Percentiles rank a stretch among this genome's conserved stretches.
Conservation (phyloP, 2,329 filamentous ascomycete genomes). For the Phialophora macrospora region DNA sequence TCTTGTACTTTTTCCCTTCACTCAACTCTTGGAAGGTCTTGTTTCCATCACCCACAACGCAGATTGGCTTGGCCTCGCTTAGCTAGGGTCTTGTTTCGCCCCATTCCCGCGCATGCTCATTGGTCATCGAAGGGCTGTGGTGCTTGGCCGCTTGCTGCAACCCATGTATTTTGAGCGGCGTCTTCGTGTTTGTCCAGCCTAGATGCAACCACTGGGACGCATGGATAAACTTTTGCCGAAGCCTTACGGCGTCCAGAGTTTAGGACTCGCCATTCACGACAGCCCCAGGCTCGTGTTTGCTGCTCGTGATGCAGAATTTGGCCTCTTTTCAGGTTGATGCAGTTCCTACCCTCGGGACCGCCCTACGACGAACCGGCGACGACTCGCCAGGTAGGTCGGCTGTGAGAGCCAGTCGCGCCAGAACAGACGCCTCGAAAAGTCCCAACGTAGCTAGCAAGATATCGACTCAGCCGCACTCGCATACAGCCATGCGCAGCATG, state of each 20-base stretch:
- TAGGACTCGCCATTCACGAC: not conserved
- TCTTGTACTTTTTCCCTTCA: not conserved
- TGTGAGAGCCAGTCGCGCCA: not conserved
- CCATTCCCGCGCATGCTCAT: not conserved
- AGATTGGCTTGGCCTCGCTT: conserved; percentile 5
- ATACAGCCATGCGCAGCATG: not conserved
- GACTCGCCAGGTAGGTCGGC: not conserved
- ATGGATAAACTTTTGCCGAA: not conserved
- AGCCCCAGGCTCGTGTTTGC: not conserved
- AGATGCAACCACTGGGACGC: not conserved
- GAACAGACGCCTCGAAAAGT: not conserved
- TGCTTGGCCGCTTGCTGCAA: not conserved
- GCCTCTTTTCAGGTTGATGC: conserved; percentile 5
- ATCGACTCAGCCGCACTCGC: conserved; percentile 1
- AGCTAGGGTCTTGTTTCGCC: conserved; percentile 7
- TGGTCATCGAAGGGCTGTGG: not conserved
- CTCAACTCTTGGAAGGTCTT: conserved; percentile 3
- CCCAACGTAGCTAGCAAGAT: not conserved
- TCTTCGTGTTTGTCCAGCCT: conserved; percentile 11
- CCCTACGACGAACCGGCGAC: not conserved
- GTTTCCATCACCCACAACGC: not conserved
- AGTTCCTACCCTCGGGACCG: not conserved
- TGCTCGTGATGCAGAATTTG: not conserved
- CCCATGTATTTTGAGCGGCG: not conserved
- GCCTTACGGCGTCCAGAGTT: not conserved